phyloP scores from a whole-genome alignment of 139 green algal genomes.

The Chlorella sorokiniana region DNA sequence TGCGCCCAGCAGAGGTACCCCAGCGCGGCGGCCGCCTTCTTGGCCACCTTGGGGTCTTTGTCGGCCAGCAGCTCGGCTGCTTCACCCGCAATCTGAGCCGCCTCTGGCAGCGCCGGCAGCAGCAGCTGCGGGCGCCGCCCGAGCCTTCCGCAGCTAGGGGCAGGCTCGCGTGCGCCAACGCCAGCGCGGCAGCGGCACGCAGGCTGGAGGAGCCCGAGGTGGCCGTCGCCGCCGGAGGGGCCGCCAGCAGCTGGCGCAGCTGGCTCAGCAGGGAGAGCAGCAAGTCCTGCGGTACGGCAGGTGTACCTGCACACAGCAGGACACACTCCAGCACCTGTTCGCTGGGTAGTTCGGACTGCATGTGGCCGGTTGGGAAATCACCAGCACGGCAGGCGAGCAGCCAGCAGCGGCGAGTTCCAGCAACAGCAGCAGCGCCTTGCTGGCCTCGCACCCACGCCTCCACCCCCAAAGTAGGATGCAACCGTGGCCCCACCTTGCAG shows the following conservation, averaged over 20 bases:
- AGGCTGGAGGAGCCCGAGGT: conserved; percentile 9
- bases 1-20: conserved; percentile 40
- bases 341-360: too few relatives aligned
- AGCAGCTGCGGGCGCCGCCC: not conserved
- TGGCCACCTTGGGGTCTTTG: conserved; percentile 56
- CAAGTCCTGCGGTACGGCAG: not conserved
- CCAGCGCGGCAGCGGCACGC: conserved; percentile 1
- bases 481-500: not conserved
- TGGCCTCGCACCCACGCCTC: too few relatives aligned
- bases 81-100: not conserved
- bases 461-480: too few relatives aligned
- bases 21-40: conserved; percentile 38
- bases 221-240: not conserved
- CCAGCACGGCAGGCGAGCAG: not conserved
- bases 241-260: conserved; percentile 27
- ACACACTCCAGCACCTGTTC: too few relatives aligned
- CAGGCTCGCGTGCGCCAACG: not conserved
- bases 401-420: not conserved
- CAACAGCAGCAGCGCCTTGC: too few relatives aligned
- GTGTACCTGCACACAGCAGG: conserved; percentile 23
- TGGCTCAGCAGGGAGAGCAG: conserved; percentile 6
- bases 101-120: conserved; percentile 38
- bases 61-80: conserved; percentile 34
- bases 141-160: not conserved
- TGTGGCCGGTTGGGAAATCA: not conserved